Base-by-base conservation (phyloP, 768 basidiomycete species). In the Lanmaoa pseudosensibilis region DNA sequence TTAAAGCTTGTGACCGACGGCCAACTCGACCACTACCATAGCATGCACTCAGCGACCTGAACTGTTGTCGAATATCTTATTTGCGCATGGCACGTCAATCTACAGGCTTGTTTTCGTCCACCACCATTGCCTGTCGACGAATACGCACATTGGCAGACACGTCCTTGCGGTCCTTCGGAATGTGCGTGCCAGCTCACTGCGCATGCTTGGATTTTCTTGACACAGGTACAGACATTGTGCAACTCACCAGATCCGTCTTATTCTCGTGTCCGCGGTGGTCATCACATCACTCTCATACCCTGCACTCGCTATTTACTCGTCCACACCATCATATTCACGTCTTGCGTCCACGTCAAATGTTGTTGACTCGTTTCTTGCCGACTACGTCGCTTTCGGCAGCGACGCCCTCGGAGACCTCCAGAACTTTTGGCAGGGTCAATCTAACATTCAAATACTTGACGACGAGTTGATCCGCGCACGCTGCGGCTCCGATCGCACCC, bases 241-340 rank as follows among this genome's bases (percentile, higher is more conserved):
- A 59, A 91, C 88, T 2, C 91, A 94, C 72, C 93, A 94, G 73
- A 91, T 92, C 53, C 85, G 91, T 51, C 85, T 94, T 47, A 91
- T 95, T 69, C 81, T 95, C 62, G 86, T 93, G 58, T 94, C 90
- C 21, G 84, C 88, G 49, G 82, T 93, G 55, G 92, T 94, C 60
- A 94, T 94, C 68, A 89, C 92, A 53, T 88, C 88, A 18, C 83
- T 95, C 53, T 90, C 93, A 67, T 94, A 92, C 62, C 93, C 93
- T n/a, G 93, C 93, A 19, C 81, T 95, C 49, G 84, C 90, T 48
- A 80, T 90, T 55, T 93, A 94, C 69, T 85, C 85, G 23, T 87
- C 89, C 2, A 85, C 90, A 1, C 82, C 85, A 55, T 82, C 84
- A 0, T 82, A 83, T 70, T 87, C 78, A 49, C 71, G 66, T 47